These are phyloP conservation scores for Chiua sp. DNA, from an alignment of 1,284 basidiomycete genomes.

Conservation along the genomic window DNA sequence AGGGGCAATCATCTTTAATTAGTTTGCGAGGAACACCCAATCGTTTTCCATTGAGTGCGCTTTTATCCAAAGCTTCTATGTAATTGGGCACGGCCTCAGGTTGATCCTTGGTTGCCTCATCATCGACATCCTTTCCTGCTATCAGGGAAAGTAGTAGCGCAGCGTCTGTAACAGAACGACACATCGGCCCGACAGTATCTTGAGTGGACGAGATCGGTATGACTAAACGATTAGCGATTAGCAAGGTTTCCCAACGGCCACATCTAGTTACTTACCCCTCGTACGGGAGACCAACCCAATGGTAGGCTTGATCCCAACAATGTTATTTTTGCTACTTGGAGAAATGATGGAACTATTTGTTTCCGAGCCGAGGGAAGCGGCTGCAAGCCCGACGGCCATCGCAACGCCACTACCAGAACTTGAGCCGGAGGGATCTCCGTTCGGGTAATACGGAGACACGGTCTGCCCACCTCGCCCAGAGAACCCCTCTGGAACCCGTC, in stretches of 20 bases:
- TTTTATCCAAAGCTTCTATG: slow-evolving; percentile 40
- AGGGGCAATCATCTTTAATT: slow-evolving; percentile 9
- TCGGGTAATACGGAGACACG: slow-evolving; percentile 53
- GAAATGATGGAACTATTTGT: slow-evolving; percentile 56
- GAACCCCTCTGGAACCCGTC: slow-evolving; percentile 51
- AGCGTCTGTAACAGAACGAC: slow-evolving; percentile 51
- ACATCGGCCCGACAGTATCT: slow-evolving; percentile 56
- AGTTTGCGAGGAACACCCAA: slow-evolving; percentile 46
- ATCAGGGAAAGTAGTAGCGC: slow-evolving; percentile 49
- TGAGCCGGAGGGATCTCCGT: slow-evolving; percentile 55
- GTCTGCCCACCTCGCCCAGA: slow-evolving; percentile 58
- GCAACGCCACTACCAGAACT: slow-evolving; percentile 58
- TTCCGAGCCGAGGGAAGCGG: slow-evolving; percentile 56
- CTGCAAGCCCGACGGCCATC: slow-evolving; percentile 53
- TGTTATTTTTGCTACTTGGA: slow-evolving; percentile 46
- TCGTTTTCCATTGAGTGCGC: slow-evolving; percentile 45
- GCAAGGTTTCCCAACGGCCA: neutral
- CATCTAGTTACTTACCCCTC: slow-evolving; percentile 28
- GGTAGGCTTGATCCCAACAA: slow-evolving; percentile 59
- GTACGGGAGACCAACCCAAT: slow-evolving; percentile 56
- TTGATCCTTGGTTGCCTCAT: slow-evolving; percentile 50
- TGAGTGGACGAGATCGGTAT: slow-evolving; percentile 56
- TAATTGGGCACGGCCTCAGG: slow-evolving; percentile 48
- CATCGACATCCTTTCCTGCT: slow-evolving; percentile 49
- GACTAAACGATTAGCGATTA: slow-evolving; percentile 35